Conservation (phyloP, 1,284 basidiomycete genomes). For the Ceratobasidium sp. region DNA sequence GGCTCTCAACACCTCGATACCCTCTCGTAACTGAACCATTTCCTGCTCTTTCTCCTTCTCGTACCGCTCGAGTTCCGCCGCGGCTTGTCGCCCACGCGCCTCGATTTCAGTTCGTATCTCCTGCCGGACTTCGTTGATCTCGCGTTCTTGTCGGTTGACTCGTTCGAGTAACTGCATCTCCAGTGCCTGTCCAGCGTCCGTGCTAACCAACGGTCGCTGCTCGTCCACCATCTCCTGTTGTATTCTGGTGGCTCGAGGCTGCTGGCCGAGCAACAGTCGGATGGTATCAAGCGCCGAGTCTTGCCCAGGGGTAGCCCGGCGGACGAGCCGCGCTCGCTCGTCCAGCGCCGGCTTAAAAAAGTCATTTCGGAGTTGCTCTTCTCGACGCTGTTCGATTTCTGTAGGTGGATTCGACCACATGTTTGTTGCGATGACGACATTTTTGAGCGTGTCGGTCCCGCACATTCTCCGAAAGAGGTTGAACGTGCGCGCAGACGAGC, state of each 20-base stretch:
- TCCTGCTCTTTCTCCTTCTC: constrained; percentile 27
- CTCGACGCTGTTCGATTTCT: constrained; percentile 44
- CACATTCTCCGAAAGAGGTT: constrained; percentile 46
- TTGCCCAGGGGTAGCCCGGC: constrained; percentile 36
- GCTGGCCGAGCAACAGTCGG: constrained; percentile 12
- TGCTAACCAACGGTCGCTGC: background rate
- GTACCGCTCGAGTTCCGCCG: background rate
- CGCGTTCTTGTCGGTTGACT: constrained; percentile 26
- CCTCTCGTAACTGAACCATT: background rate
- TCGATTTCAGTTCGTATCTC: constrained; percentile 13
- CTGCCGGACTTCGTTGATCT: constrained; percentile 15
- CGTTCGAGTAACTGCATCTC: constrained; percentile 19
- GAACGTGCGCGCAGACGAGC: constrained; percentile 35
- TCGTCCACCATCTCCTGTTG: constrained; percentile 20
- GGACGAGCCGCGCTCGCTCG: constrained; percentile 49
- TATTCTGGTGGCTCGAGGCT: background rate
- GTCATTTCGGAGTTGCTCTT: constrained; percentile 48
- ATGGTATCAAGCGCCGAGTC: constrained; percentile 15
- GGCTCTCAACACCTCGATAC: constrained; percentile 7
- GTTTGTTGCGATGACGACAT: constrained; percentile 51
- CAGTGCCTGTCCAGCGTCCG: constrained; percentile 14
- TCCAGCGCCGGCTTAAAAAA: constrained; percentile 52
- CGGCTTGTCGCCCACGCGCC: background rate
- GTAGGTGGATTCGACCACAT: constrained; percentile 50
- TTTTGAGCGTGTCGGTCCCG: constrained; percentile 45